Conservation (phyloP, 345 rosid genomes). For the Gossypium longicalyx region DNA sequence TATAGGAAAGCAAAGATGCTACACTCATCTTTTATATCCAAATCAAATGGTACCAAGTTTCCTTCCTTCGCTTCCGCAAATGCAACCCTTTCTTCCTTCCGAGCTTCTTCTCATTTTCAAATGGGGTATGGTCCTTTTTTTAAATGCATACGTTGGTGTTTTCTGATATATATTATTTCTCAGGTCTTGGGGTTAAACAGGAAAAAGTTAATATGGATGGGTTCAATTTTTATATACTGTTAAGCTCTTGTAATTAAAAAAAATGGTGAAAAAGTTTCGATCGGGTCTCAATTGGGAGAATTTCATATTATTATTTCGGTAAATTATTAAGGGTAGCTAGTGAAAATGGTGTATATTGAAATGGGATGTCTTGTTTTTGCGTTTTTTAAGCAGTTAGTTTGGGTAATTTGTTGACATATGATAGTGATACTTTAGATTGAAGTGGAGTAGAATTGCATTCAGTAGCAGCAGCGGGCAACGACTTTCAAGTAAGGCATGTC, state of each 20-base stretch:
- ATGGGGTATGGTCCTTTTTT: conserved; percentile 10
- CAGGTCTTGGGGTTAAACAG: too few relatives aligned
- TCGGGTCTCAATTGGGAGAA: conserved; percentile 3
- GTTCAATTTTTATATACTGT: neutral
- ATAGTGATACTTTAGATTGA: conserved; percentile 41
- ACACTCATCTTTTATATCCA: neutral
- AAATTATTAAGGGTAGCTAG: neutral
- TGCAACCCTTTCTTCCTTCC: conserved; percentile 6
- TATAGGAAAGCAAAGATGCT: conserved; percentile 10
- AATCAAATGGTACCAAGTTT: conserved; percentile 5
- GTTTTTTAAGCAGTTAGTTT: neutral
- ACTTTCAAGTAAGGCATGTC: conserved; percentile 48
- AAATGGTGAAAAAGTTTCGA: neutral
- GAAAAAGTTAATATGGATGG: neutral
- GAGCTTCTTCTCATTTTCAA: conserved; percentile 4
- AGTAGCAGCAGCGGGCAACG: conserved; percentile 27
- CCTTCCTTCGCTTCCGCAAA: neutral
- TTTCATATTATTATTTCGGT: neutral
- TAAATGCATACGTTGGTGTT: neutral
- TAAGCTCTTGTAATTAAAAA: neutral
- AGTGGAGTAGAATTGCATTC: conserved; percentile 30
- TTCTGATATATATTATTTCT: neutral
- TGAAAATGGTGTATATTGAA: neutral
- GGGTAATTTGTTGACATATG: neutral
- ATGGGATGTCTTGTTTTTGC: neutral